Evolutionary conservation across 805 yeast genomes (phyloP).

Genomic region (Sugiyamaella qingdaonensis): DNA sequence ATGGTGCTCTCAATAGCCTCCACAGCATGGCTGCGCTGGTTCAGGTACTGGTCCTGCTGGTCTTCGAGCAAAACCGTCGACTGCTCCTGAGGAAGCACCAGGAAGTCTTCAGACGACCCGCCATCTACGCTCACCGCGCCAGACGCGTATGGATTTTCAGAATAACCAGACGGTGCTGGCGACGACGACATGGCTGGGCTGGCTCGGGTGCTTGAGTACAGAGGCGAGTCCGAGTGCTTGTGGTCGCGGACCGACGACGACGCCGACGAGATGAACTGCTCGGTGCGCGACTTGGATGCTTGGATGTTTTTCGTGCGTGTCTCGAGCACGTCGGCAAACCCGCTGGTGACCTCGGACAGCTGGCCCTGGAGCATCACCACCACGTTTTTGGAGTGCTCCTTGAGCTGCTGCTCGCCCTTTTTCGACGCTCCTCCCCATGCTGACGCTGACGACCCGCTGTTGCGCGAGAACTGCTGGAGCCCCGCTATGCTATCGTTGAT

Average conservation of each 20-base stretch:
- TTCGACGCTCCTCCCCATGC: slow-evolving; percentile 30
- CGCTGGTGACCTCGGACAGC: slow-evolving; percentile 88
- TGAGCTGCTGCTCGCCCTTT: slow-evolving; percentile 56
- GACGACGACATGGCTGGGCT: slow-evolving; percentile 11
- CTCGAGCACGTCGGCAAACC: slow-evolving; percentile 85
- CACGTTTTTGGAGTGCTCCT: slow-evolving; percentile 77
- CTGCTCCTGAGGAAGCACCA: slow-evolving; percentile 84
- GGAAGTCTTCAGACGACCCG: slow-evolving; percentile 36
- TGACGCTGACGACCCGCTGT: slow-evolving; percentile 29
- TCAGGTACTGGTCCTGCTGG: slow-evolving; percentile 68
- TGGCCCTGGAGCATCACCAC: slow-evolving; percentile 82
- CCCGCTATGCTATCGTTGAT: slow-evolving; percentile 68
- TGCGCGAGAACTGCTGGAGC: slow-evolving; percentile 51
- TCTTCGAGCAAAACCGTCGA: slow-evolving; percentile 79
- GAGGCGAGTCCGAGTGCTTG: slow-evolving; percentile 31
- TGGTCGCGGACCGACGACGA: slow-evolving; percentile 22
- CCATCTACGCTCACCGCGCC: neutral
- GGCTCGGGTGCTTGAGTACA: slow-evolving; percentile 26
- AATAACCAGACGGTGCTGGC: slow-evolving; percentile 4
- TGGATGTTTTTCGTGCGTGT: slow-evolving; percentile 80
- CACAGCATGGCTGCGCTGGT: slow-evolving; percentile 82
- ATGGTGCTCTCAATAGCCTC: slow-evolving; percentile 97
- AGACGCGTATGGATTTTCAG: slow-evolving; percentile 25
- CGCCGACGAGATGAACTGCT: slow-evolving; percentile 63
- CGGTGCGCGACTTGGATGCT: slow-evolving; percentile 75